Evolutionary conservation across 495 filamentous ascomycete genomes (phyloP).

Genomic region (Daldinia grandis): DNA sequence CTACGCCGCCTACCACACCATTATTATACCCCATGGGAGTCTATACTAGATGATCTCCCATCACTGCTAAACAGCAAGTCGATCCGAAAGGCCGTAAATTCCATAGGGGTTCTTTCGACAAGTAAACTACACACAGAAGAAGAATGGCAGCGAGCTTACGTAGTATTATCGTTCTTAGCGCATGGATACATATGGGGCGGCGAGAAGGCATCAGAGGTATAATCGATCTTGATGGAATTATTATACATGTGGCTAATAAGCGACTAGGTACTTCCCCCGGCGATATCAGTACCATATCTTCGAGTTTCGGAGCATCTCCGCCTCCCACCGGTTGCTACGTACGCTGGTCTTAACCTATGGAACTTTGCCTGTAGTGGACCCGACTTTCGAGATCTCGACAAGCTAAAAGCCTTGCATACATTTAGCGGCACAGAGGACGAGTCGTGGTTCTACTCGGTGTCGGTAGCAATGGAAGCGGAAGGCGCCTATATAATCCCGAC

Average conservation of each 20-base stretch:
- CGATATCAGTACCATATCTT: constrained; percentile 82
- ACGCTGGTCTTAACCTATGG: constrained; percentile 88
- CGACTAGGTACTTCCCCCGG: constrained; percentile 68
- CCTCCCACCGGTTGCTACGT: constrained; percentile 89
- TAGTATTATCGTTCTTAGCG: constrained; percentile 81
- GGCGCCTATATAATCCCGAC: constrained; percentile 83
- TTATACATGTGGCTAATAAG: constrained; percentile 7
- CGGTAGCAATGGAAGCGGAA: constrained; percentile 89
- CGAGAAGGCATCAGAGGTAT: constrained; percentile 46
- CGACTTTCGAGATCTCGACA: constrained; percentile 72
- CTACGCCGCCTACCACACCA: constrained; percentile 77
- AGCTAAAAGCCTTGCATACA: constrained; percentile 79
- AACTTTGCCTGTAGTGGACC: constrained; percentile 80
- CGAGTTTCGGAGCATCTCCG: constrained; percentile 77
- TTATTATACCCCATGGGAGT: constrained; percentile 92
- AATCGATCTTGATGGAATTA: background rate
- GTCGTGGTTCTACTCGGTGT: constrained; percentile 97
- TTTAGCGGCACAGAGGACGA: constrained; percentile 93
- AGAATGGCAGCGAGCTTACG: constrained; percentile 92
- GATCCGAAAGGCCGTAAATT: constrained; percentile 74
- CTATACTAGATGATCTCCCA: constrained; percentile 79
- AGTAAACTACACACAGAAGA: constrained; percentile 73
- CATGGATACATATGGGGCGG: constrained; percentile 86
- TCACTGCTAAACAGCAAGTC: constrained; percentile 78
- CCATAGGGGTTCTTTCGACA: constrained; percentile 79